phyloP scores from a whole-genome alignment of 768 basidiomycete genomes.

The Agaricus sinodeliciosus region DNA sequence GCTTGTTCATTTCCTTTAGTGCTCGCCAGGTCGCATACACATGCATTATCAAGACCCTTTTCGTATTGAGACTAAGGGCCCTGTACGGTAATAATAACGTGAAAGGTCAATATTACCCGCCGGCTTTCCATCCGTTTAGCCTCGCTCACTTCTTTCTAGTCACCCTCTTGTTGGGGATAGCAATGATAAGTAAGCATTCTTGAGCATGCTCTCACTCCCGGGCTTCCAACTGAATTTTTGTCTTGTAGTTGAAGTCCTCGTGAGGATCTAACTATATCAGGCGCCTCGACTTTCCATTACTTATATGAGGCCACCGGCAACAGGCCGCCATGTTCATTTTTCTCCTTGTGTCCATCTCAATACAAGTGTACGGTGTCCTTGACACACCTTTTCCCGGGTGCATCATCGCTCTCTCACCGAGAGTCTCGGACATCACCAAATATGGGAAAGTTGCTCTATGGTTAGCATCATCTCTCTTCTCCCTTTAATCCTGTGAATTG shows the following conservation, averaged over 20 bases:
- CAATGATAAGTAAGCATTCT: slow-evolving; percentile 3
- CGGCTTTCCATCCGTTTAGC: neutral
- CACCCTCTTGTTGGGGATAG: neutral
- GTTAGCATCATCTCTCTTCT: neutral
- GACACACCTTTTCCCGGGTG: neutral
- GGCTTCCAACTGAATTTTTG: neutral
- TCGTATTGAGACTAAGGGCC: slow-evolving; percentile 6
- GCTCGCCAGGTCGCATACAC: slow-evolving; percentile 1
- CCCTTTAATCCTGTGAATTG: neutral
- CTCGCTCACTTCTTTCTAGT: neutral
- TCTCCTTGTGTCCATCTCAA: neutral
- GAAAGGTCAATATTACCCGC: neutral
- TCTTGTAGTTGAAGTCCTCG: neutral
- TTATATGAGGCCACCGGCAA: neutral
- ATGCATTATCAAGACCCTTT: slow-evolving; percentile 3
- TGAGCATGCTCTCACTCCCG: neutral
- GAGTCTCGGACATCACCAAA: neutral
- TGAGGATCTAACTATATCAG: neutral
- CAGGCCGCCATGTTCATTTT: neutral
- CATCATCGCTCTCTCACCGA: neutral
- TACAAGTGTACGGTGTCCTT: slow-evolving; percentile 2
- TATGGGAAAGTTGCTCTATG: neutral
- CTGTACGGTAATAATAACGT: neutral
- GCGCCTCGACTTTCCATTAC: neutral
- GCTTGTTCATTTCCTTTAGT: neutral